Evolutionary conservation across 441 rosid species (phyloP).

Genomic region (Pelargonium fulgidum): DNA sequence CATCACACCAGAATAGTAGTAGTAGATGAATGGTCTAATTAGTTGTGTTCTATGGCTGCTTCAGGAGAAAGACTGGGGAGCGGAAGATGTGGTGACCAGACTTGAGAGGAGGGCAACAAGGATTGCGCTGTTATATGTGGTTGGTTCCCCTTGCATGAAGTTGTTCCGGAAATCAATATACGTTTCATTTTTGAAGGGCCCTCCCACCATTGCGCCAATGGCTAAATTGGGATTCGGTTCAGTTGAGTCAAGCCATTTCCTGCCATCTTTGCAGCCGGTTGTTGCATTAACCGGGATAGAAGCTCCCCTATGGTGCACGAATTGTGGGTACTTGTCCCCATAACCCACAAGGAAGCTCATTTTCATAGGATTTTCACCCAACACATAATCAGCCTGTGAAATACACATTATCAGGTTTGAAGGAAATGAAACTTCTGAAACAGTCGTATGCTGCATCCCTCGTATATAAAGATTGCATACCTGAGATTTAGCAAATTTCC

Average conservation of each 20-base stretch:
- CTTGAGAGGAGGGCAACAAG: constrained; percentile 84
- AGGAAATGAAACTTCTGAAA: too few relatives aligned
- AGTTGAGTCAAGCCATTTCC: constrained; percentile 57
- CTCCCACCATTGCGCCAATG: constrained; percentile 76
- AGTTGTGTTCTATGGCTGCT: too few relatives aligned
- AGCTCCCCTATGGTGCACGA: constrained; percentile 95
- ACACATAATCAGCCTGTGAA: constrained; percentile 76
- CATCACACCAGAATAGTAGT: too few relatives aligned
- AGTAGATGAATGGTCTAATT: too few relatives aligned
- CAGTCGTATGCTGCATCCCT: not conserved
- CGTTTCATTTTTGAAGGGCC: constrained; percentile 82
- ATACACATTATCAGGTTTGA: too few relatives aligned
- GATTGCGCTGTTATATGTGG: constrained; percentile 76
- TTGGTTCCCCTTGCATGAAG: constrained; percentile 84
- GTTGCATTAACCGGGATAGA: constrained; percentile 73
- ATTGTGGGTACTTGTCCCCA: constrained; percentile 71
- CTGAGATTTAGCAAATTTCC: constrained; percentile 81
- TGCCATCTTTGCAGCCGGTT: constrained; percentile 67
- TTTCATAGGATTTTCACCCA: constrained; percentile 71
- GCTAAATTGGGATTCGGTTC: constrained; percentile 83
- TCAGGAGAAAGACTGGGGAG: constrained; percentile 47
- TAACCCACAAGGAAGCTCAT: constrained; percentile 91
- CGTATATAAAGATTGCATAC: constrained; percentile 28
- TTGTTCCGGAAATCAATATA: constrained; percentile 61
- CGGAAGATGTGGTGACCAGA: constrained; percentile 79